phyloP scores from a whole-genome alignment of 1,284 basidiomycete species.

The Thelephora terrestris region DNA sequence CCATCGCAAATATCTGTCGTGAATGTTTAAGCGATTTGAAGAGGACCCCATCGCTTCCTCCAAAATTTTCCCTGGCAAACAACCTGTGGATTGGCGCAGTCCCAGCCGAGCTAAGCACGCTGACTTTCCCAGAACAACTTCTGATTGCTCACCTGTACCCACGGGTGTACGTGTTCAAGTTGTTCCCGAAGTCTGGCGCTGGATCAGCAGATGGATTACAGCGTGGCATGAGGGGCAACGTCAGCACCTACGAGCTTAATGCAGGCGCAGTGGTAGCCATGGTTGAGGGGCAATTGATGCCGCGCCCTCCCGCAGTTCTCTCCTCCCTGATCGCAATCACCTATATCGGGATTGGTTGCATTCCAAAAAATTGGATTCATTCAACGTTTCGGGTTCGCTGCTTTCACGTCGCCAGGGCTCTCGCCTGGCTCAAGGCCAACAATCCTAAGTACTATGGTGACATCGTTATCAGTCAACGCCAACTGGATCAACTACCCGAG shows the following conservation, averaged over 20 bases:
- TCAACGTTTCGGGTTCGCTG: constrained; percentile 16
- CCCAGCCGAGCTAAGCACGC: constrained; percentile 12
- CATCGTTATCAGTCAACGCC: constrained; percentile 18
- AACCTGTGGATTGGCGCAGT: constrained; percentile 20
- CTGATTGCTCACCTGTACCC: constrained; percentile 20
- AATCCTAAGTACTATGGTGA: constrained; percentile 24
- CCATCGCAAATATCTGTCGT: constrained; percentile 1
- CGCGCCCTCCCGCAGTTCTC: constrained; percentile 18
- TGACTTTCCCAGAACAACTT: constrained; percentile 20
- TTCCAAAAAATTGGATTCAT: constrained; percentile 18
- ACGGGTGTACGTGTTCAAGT: constrained; percentile 21
- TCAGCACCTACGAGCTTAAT: constrained; percentile 22
- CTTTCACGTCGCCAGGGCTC: constrained; percentile 11
- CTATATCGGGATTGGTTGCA: constrained; percentile 20
- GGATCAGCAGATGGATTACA: too few relatives aligned
- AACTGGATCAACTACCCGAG: too few relatives aligned
- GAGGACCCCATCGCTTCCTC: constrained; percentile 6
- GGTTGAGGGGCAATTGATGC: constrained; percentile 24
- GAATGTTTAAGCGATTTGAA: constrained; percentile 5
- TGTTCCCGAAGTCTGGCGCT: too few relatives aligned
- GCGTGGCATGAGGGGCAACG: too few relatives aligned
- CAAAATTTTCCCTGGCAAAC: constrained; percentile 18
- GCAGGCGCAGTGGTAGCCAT: constrained; percentile 17
- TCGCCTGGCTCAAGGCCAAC: constrained; percentile 24
- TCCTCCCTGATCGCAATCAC: too few relatives aligned